A percentile compares a stretch with the other conserved stretches of the same genome.
Evolutionary conservation across 2,329 filamentous ascomycete genomes (phyloP).

Genomic region (Claviceps quebecensis): DNA sequence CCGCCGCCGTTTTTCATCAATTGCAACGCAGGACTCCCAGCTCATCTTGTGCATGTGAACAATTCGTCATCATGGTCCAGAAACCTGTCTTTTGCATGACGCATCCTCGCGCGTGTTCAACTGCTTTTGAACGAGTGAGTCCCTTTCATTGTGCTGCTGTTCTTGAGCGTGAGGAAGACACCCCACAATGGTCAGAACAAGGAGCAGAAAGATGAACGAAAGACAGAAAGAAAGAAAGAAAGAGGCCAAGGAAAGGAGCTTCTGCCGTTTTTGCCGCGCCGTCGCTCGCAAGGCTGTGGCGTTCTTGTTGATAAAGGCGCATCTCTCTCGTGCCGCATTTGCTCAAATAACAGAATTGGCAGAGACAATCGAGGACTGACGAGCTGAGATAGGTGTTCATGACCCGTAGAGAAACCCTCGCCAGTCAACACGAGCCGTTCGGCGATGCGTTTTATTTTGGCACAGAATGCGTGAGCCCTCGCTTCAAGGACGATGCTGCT

Average conservation of each 20-base stretch:
- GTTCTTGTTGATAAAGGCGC: too few species aligned
- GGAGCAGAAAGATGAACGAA: background rate
- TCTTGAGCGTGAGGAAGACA: background rate
- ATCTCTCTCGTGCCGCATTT: too few species aligned
- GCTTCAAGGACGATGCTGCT: slow-evolving; percentile 57
- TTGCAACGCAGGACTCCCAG: background rate
- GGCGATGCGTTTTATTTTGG: slow-evolving; percentile 95
- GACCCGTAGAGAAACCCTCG: slow-evolving; percentile 70
- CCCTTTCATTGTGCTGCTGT: background rate
- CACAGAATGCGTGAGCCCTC: slow-evolving; percentile 67
- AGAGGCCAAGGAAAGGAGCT: too few species aligned
- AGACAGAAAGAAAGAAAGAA: background rate
- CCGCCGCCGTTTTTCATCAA: background rate
- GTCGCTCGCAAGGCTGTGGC: too few species aligned
- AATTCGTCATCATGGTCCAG: slow-evolving; percentile 2
- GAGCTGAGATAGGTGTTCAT: slow-evolving; percentile 64
- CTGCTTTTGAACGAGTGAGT: slow-evolving; percentile 85
- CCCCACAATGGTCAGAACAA: too few species aligned
- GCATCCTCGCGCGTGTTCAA: slow-evolving; percentile 89
- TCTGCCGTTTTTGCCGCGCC: too few species aligned
- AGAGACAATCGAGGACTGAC: background rate
- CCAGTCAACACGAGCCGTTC: slow-evolving; percentile 89
- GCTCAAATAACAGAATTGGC: too few species aligned
- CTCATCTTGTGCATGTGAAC: background rate
- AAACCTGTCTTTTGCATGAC: slow-evolving; percentile 75